Base-by-base conservation (phyloP, 2,329 filamentous ascomycete species). In the Periconia sp. region DNA sequence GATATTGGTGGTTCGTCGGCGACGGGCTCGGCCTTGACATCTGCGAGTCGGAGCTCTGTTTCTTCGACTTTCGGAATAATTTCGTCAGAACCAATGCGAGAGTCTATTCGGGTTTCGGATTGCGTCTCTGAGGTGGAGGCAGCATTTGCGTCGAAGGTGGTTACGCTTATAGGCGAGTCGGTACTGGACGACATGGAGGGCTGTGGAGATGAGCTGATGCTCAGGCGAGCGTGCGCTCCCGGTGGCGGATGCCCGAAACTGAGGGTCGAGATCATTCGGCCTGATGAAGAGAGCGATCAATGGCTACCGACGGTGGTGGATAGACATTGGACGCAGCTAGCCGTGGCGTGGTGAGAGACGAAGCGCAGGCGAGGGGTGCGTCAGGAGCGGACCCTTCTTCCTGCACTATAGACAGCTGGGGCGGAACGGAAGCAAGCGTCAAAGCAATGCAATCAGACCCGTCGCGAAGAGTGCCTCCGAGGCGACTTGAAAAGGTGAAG, bases 1-100 rank as follows among this genome's bases (percentile, higher is more conserved):
- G 65, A 65, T 23, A 67, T 61, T 23, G 63, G 60, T 26, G 61
- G 51, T 10, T 56, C 63, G 33, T 70, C 65, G 5, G 61, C 48
- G 16, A 61, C 40, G 11, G 63, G 54, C 30, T 66, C 64, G 34
- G 68, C 50, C 38, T 71, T 72, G 32, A 65, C 57, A 56, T 66
- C 60, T 44, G 70, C 68, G 36, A 73, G 43, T 5, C 69, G 68
- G 18, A 77, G 69, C 39, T 78, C 76, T 16, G 77, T 51, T 61
- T 82, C 78, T 61, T 83, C 79, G 29, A 81, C 66, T 66, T 83
- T 82, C 16, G 78, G 78, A 9, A 72, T 65, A 25, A 79, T 63
- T 19, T 73, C 67, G 42, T 69, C 57, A 21, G 59, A 62, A 23
- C 48, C 47, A 36, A 52, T 46, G 25, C 60, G 55, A 36, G 53